Conservation (phyloP, 805 yeast genomes). For the Teunomyces lycoperdinae region DNA sequence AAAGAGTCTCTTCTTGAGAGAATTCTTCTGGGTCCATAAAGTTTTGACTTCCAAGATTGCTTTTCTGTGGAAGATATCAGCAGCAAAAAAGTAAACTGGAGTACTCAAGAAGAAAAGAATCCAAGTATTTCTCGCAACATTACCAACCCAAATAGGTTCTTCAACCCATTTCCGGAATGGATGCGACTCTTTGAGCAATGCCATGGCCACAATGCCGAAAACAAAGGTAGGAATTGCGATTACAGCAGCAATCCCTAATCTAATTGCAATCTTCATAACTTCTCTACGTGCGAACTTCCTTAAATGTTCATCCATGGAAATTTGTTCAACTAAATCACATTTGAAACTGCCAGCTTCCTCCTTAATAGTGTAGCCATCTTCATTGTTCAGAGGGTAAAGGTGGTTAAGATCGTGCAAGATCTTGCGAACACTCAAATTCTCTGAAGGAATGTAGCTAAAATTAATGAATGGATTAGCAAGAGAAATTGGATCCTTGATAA, state of each 20-base stretch:
- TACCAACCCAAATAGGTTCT: constrained; percentile 61
- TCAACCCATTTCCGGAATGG: constrained; percentile 52
- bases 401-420: constrained; percentile 50
- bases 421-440: constrained; percentile 51
- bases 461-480: constrained; percentile 55
- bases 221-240: constrained; percentile 67
- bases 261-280: constrained; percentile 40
- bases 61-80: constrained; percentile 67
- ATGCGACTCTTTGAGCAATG: constrained; percentile 45
- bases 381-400: constrained; percentile 29
- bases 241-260: constrained; percentile 48
- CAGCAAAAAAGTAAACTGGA: constrained; percentile 72
- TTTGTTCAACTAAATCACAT: constrained; percentile 52
- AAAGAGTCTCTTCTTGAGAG: constrained; percentile 55
- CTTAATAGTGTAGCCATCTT: constrained; percentile 17
- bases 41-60: constrained; percentile 58
- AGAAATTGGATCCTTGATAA: constrained; percentile 54
- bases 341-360: constrained; percentile 34
- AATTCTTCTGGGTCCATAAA: constrained; percentile 55
- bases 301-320: constrained; percentile 64
- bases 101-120: constrained; percentile 62
- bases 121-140: constrained; percentile 63
- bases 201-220: constrained; percentile 70
- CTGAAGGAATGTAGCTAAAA: constrained; percentile 61
- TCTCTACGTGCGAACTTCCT: constrained; percentile 48